Percentiles rank a stretch among this genome's conserved stretches.
These are phyloP conservation scores for Larix kaempferi DNA, from an alignment of 75 land plant species.

Conservation along the genomic window DNA sequence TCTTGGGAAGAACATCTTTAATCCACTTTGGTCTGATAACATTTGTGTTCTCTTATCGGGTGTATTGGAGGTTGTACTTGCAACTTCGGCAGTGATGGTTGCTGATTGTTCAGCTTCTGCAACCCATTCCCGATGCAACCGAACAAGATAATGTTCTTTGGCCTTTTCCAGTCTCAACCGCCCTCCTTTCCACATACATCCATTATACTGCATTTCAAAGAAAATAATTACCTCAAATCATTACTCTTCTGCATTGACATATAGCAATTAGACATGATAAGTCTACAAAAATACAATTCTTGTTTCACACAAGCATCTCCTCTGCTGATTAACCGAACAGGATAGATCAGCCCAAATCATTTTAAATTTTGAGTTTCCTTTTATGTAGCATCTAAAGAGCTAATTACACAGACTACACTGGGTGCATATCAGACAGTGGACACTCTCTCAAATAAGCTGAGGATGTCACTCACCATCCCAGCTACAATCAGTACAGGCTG, in stretches of 20 bases:
- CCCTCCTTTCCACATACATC: constrained; percentile 97
- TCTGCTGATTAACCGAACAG: neutral
- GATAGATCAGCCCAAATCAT: neutral
- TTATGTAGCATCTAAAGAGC: neutral
- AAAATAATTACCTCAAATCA: neutral
- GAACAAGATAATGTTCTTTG: constrained; percentile 76
- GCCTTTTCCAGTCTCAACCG: constrained; percentile 81
- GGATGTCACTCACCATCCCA: neutral
- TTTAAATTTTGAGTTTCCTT: neutral
- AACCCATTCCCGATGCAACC: constrained; percentile 74
- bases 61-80: neutral
- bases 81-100: neutral
- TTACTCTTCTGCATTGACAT: neutral
- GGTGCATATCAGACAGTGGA: too few species aligned
- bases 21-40: constrained; percentile 15
- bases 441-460: too few species aligned
- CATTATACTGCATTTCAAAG: constrained; percentile 77
- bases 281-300: neutral
- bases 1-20: constrained; percentile 58
- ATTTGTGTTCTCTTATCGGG: neutral
- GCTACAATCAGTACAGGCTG: neutral
- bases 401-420: neutral
- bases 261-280: neutral
- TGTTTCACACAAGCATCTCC: neutral
- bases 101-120: constrained; percentile 35